Base-by-base conservation (phyloP, 495 filamentous ascomycete species). In the Tuber aestivum region DNA sequence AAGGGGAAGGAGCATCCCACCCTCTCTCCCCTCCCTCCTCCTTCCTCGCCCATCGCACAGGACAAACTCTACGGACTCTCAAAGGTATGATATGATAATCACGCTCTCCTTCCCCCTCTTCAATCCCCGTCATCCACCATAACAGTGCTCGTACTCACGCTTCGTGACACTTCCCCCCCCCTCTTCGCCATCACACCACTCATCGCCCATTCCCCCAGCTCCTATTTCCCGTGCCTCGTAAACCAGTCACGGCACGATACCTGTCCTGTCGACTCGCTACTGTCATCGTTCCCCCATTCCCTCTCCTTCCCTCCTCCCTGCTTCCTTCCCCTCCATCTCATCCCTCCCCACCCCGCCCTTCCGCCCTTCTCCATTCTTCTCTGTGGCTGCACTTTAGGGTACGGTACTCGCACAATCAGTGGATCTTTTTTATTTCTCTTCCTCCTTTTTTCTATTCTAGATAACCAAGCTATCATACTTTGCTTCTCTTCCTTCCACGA, bases 81-180 rank as follows among this genome's bases (percentile, higher is more conserved):
- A 32, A 65, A 32, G 56, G 56, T n/a, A n/a, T n/a, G n/a, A n/a
- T n/a, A n/a, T n/a, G n/a, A n/a, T 65, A 65, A 65, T 65, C 56
- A 65, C 56, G 56, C 56, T 32, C 10, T 32, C n/a, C 27, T 65
- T 65, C 56, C 10, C 56, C 56, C 32, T 61, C 50, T 27, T 27
- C 7, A 1, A 61, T 27, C 50, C 50, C 50, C 50, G 27, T 27
- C 2, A 27, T 61, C 27, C 32, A 6, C 56, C 27, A 65, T 65
- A 32, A 9, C n/a, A 1, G n/a, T n/a, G n/a, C n/a, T n/a, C n/a
- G 12, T 6, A 32, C 56, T 65, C 56, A 32, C 27, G 12, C 56
- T 65, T 9, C n/a, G 27, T 65, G 56, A 65, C n/a, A 61, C 56
- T 32, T 65, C 5, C 56, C 56, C 27, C 50, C 50, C n/a, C 48